Evolutionary conservation across 371 early-diverging fungal species (phyloP), one percentile per base, ranked within the genome.

Genomic region (Fennellomyces sp.): DNA sequence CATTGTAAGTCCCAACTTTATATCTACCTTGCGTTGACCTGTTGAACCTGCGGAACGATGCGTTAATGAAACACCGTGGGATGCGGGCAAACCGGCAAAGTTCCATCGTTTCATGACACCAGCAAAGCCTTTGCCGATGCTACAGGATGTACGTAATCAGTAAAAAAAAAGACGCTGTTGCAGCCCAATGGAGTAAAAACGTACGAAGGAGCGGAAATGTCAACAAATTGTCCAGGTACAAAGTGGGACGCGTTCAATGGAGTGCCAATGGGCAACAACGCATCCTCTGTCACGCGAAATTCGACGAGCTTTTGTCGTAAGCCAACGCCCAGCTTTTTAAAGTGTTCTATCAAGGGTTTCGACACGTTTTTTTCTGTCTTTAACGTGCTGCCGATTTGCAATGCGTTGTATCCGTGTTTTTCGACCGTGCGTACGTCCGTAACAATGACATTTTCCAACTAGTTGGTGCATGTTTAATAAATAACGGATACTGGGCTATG

Each of bases 51-150:
- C 82, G 2, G 91, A 89, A 66, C 98, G 85, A 78, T 98, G 98
- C 17, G 94, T 80, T 23, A 94, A 74, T 12, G 98, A 96, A 23
- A 85, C 88, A 84, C 98, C 98, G 76, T 98, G 98, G 52, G 96
- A 88, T 21, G 98, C 98, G 21, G 89, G 88, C 55, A 90, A 86
- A 73, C 98, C 98, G 49, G 83, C 86, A 69, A 97, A 97, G 39
- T 93, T 93, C 88, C 93, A 93, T 72, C 96, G 88, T 83, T 97
- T 97, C 97, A 97, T 97, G 5, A 88, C 96, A 72, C 98, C 98
- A 67, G 92, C 93, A 78, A 97, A 97, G 26, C 98, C 98, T 74
- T 97, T 97, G 58, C 95, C 97, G 54, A 90, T 86, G 21, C 92
- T 93, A 66, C n/a, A 8, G 60, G 15, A 45, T 39, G 17, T n/a